Evolutionary conservation across 1,284 basidiomycete species (phyloP).

Genomic region (Amylostereum areolatum): DNA sequence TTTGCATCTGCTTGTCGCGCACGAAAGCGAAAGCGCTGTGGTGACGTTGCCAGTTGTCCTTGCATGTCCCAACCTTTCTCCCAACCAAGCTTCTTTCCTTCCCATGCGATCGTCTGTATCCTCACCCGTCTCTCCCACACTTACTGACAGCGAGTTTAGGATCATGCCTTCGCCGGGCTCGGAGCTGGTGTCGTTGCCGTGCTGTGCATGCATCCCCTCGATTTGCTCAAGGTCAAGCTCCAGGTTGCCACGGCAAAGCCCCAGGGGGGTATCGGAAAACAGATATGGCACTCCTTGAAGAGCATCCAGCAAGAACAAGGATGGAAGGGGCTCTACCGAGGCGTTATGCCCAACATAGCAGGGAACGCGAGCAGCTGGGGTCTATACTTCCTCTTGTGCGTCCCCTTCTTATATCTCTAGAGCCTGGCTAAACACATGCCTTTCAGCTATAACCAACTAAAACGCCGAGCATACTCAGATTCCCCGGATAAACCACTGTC

Average conservation of each 20-base stretch:
- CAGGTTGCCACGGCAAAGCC: slow-evolving; percentile 80
- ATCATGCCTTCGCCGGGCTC: slow-evolving; percentile 93
- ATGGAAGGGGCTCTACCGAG: slow-evolving; percentile 86
- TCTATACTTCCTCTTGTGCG: slow-evolving; percentile 95
- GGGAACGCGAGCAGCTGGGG: slow-evolving; percentile 99
- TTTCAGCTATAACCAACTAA: slow-evolving; percentile 89
- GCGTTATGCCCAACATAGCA: slow-evolving; percentile 86
- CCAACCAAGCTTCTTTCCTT: slow-evolving; percentile 64
- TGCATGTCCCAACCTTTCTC: slow-evolving; percentile 2
- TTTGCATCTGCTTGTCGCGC: no score
- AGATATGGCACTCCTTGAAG: slow-evolving; percentile 73
- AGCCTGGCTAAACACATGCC: neutral
- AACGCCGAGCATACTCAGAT: slow-evolving; percentile 62
- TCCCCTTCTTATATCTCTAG: slow-evolving; percentile 11
- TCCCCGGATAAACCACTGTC: slow-evolving; percentile 60
- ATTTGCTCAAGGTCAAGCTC: slow-evolving; percentile 93
- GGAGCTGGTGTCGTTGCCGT: slow-evolving; percentile 91
- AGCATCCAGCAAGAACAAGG: slow-evolving; percentile 77
- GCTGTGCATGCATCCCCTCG: slow-evolving; percentile 96
- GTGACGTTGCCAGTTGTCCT: no score
- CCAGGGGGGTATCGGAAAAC: slow-evolving; percentile 60
- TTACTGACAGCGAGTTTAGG: slow-evolving; percentile 34
- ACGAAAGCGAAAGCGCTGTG: no score
- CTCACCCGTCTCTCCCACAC: slow-evolving; percentile 2
- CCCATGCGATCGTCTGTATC: slow-evolving; percentile 53